These are phyloP conservation scores for Ceriops tagal DNA, from an alignment of 345 rosid genomes.

Conservation along the genomic window DNA sequence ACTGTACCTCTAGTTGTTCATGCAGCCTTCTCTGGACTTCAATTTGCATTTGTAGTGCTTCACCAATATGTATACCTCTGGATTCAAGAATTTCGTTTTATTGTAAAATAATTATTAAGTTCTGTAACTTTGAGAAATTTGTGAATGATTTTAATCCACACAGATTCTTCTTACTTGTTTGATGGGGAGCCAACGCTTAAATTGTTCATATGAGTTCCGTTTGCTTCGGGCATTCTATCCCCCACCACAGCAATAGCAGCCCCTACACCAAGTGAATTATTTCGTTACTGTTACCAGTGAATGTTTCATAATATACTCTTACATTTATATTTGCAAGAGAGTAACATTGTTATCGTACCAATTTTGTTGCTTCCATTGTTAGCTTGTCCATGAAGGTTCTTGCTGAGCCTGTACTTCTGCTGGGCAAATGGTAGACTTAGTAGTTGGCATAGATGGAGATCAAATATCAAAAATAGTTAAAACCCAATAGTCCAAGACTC, in stretches of 20 bases:
- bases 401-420: constrained; percentile 93
- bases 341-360: constrained; percentile 34
- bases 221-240: constrained; percentile 57
- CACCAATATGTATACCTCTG: constrained; percentile 21
- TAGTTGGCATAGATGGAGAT: neutral
- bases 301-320: neutral
- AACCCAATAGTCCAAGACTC: too few species aligned
- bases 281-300: neutral
- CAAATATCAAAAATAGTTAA: too few species aligned
- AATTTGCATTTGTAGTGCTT: constrained; percentile 38
- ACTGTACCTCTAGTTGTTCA: constrained; percentile 33
- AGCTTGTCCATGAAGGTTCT: constrained; percentile 82
- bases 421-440: constrained; percentile 17
- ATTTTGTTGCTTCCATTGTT: constrained; percentile 55
- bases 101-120: neutral
- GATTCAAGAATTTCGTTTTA: constrained; percentile 20
- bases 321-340: too few species aligned
- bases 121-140: neutral
- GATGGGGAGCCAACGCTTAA: constrained; percentile 56
- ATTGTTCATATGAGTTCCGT: constrained; percentile 51
- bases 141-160: neutral
- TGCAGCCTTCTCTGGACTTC: constrained; percentile 39
- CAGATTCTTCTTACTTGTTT: constrained; percentile 53
- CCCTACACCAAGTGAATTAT: constrained; percentile 39
- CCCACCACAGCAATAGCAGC: constrained; percentile 36